Evolutionary conservation across 345 rosid species (phyloP).

Genomic region (Lumnitzera racemosa): DNA sequence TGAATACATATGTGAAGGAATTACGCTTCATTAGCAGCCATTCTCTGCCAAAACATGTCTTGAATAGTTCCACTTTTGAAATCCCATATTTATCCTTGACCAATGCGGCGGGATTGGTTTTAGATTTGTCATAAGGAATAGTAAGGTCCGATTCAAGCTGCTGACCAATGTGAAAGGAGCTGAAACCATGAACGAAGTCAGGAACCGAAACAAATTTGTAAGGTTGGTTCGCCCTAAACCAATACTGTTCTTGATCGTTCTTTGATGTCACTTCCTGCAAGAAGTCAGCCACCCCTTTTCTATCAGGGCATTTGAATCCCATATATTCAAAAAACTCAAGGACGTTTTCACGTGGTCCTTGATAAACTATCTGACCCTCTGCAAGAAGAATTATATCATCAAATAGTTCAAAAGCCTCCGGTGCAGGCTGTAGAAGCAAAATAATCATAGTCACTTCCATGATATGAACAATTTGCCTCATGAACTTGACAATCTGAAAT

Average conservation of each 20-base stretch:
- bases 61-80: constrained; percentile 57
- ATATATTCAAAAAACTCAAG: constrained; percentile 54
- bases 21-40: constrained; percentile 68
- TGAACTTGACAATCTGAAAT: constrained; percentile 57
- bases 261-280: constrained; percentile 70
- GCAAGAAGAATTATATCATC: constrained; percentile 68
- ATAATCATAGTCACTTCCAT: constrained; percentile 55
- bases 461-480: constrained; percentile 65
- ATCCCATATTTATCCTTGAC: constrained; percentile 63
- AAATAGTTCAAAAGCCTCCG: constrained; percentile 70
- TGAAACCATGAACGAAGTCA: constrained; percentile 40
- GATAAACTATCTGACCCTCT: constrained; percentile 64
- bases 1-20: constrained; percentile 48
- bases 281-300: constrained; percentile 78
- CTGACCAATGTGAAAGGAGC: constrained; percentile 46
- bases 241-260: constrained; percentile 77
- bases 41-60: constrained; percentile 62
- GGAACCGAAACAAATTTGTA: constrained; percentile 38
- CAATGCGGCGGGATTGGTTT: constrained; percentile 56
- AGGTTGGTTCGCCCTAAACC: constrained; percentile 45
- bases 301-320: constrained; percentile 43
- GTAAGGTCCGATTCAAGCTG: constrained; percentile 35
- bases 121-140: constrained; percentile 46
- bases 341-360: constrained; percentile 56
- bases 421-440: constrained; percentile 81